A percentile compares a stretch with the other conserved stretches of the same genome.
Conservation (phyloP, 495 filamentous ascomycete species). For the Cairneyella variabilis region DNA sequence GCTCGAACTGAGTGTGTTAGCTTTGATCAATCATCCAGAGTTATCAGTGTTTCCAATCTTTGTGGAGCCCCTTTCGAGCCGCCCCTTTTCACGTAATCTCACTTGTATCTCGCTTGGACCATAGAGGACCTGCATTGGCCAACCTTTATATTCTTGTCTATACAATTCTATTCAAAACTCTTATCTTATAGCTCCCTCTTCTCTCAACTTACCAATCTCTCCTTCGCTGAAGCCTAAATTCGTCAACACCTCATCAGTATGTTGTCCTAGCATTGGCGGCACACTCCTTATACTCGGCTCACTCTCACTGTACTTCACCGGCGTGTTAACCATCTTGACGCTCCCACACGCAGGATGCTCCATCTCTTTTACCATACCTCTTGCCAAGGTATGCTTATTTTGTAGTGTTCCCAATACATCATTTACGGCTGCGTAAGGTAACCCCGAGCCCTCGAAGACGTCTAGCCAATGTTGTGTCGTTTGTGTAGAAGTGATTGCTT, state of each 20-base stretch:
- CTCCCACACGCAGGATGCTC: conserved; percentile 79
- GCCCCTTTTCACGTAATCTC: no score
- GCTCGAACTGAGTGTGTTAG: no score
- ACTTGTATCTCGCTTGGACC: no score
- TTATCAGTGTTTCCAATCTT: no score
- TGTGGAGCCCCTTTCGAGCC: no score
- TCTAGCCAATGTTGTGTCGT: conserved; percentile 89
- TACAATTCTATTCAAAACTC: no score
- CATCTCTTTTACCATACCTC: conserved; percentile 84
- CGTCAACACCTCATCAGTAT: conserved; percentile 80
- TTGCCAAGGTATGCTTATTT: conserved; percentile 80
- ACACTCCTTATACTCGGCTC: conserved; percentile 71
- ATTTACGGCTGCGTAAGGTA: conserved; percentile 95
- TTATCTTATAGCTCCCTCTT: conserved; percentile 70
- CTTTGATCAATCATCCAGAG: no score
- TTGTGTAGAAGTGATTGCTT: conserved; percentile 65
- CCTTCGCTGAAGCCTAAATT: conserved; percentile 58
- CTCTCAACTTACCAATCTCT: conserved; percentile 59
- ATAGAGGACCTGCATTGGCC: no score
- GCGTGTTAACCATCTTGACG: conserved; percentile 90
- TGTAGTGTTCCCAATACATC: conserved; percentile 80
- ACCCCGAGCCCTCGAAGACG: conserved; percentile 80
- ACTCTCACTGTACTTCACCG: conserved; percentile 88
- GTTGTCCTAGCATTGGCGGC: conserved; percentile 85
- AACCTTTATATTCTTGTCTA: no score